These are phyloP conservation scores for Crotalaria pallida DNA, from an alignment of 306 rosid species.

Conservation along the genomic window DNA sequence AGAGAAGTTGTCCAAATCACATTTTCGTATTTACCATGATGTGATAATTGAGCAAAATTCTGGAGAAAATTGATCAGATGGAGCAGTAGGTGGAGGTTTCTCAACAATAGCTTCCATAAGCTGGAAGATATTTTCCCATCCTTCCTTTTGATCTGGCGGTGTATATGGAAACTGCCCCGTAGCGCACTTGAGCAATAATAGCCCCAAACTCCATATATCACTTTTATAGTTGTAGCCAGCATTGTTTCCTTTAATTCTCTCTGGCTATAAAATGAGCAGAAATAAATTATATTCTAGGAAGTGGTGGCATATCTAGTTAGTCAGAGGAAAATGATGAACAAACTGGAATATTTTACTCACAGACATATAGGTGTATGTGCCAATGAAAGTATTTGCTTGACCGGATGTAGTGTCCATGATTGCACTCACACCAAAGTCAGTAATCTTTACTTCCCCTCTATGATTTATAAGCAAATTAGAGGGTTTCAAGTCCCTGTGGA, in stretches of 20 bases:
- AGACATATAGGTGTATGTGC: conserved; percentile 93
- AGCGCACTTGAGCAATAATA: conserved; percentile 82
- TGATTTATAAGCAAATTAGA: conserved; percentile 85
- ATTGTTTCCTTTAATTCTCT: conserved; percentile 61
- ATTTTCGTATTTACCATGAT: conserved; percentile 53
- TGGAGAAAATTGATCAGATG: conserved; percentile 70
- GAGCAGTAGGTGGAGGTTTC: conserved; percentile 70
- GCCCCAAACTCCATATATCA: conserved; percentile 96
- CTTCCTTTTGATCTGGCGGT: conserved; percentile 67
- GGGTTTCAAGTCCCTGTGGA: conserved; percentile 93
- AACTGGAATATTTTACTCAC: conserved; percentile 47
- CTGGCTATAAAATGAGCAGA: conserved; percentile 63
- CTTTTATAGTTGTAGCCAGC: conserved; percentile 61
- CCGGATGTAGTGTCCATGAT: conserved; percentile 77
- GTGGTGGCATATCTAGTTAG: background rate
- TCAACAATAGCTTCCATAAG: conserved; percentile 79
- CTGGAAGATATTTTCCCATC: conserved; percentile 74
- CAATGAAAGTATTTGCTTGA: conserved; percentile 82
- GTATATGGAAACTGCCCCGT: conserved; percentile 82
- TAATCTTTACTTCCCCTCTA: conserved; percentile 88
- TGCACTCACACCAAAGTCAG: conserved; percentile 95
- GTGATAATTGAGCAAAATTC: conserved; percentile 86
- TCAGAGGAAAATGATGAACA: background rate
- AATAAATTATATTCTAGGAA: background rate
- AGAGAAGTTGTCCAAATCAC: background rate